Percentiles rank a stretch among this genome's conserved stretches.
Evolutionary conservation across 768 basidiomycete species (phyloP).

Genomic region (Termitomyces sp.): DNA sequence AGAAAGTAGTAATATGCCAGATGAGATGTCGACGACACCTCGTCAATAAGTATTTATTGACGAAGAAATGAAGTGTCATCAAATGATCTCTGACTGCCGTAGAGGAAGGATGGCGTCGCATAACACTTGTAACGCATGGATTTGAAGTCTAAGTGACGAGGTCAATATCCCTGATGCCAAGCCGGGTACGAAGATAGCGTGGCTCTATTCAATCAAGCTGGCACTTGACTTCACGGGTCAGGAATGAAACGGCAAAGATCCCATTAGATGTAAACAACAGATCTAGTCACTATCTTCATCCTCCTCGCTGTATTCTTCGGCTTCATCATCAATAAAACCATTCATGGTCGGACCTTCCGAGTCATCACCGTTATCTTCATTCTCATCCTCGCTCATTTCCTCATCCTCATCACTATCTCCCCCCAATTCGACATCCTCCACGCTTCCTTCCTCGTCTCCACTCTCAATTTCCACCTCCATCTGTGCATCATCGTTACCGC

Average conservation of each 20-base stretch:
- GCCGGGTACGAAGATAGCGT: too few relatives aligned
- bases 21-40: too few relatives aligned
- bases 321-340: conserved; percentile 60
- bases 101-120: too few relatives aligned
- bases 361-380: conserved; percentile 37
- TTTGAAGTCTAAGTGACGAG: too few relatives aligned
- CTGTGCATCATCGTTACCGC: conserved; percentile 49
- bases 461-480: conserved; percentile 60
- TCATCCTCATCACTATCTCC: conserved; percentile 52
- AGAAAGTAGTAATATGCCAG: too few relatives aligned
- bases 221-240: background rate
- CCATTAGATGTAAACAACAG: conserved; percentile 6
- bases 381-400: conserved; percentile 31
- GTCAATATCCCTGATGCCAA: too few relatives aligned
- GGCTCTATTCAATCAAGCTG: too few relatives aligned
- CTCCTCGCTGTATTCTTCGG: conserved; percentile 43
- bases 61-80: too few relatives aligned
- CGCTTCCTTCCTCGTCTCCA: conserved; percentile 64
- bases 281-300: conserved; percentile 43
- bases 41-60: too few relatives aligned
- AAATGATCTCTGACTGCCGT: too few relatives aligned
- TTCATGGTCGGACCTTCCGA: conserved; percentile 38
- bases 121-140: too few relatives aligned
- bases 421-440: conserved; percentile 75
- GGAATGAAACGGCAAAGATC: background rate